Conservation (phyloP, 106 monocot species). For the Allium sativum region DNA sequence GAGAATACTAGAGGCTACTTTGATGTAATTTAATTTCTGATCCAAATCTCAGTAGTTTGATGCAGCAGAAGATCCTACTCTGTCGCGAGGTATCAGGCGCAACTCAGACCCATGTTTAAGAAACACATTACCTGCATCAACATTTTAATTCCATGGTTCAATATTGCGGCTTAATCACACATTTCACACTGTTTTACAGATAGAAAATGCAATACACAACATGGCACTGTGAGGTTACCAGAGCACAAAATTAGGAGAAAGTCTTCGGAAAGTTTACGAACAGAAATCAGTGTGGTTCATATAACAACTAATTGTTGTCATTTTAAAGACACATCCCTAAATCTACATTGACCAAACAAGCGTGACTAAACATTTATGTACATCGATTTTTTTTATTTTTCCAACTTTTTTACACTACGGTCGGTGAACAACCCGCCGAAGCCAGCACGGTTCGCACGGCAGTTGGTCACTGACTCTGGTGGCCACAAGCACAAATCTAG, state of each 20-base stretch:
- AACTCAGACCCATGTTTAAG: conserved; percentile 97
- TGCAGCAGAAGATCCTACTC: conserved; percentile 54
- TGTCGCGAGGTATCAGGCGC: conserved; percentile 91
- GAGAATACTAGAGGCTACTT: not conserved
- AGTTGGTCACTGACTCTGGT: too few relatives aligned
- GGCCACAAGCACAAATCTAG: too few relatives aligned
- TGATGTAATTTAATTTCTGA: too few relatives aligned
- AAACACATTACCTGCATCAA: conserved; percentile 74
- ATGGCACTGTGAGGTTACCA: not conserved
- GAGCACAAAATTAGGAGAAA: not conserved
- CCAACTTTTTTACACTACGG: too few relatives aligned
- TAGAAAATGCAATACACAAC: not conserved
- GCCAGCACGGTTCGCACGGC: too few relatives aligned
- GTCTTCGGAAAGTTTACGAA: not conserved
- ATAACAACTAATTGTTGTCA: too few relatives aligned
- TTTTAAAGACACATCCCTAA: too few relatives aligned
- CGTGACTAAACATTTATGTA: too few relatives aligned
- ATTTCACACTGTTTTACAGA: not conserved
- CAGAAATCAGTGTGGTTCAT: not conserved
- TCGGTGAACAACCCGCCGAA: too few relatives aligned
- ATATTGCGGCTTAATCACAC: not conserved
- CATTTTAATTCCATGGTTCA: not conserved
- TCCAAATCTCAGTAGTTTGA: not conserved
- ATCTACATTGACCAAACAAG: too few relatives aligned
- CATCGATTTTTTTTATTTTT: too few relatives aligned